Evolutionary conservation across 2,329 filamentous ascomycete genomes (phyloP), one percentile per base, ranked within the genome.

Genomic region (Ascomycota sp.): DNA sequence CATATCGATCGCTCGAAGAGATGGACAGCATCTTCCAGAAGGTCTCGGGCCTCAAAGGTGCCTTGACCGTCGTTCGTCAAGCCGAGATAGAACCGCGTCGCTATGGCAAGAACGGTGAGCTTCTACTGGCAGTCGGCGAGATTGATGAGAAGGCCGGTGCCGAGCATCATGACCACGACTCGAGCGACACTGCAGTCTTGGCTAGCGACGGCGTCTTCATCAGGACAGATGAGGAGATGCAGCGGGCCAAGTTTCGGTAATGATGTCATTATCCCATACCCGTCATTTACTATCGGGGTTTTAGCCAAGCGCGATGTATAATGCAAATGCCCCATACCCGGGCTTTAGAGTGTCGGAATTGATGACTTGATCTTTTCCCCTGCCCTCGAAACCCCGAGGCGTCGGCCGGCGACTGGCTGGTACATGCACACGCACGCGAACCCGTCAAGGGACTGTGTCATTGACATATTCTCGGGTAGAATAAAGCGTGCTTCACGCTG

Each of bases 11-110:
- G 2, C 61, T 76, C 13, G 71, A 76, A 48, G 71, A 76, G 46
- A 75, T 76, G 64, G 71, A 76, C 43, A 54, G 51, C 41, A 72
- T 75, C 44, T 74, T 73, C 52, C 60, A 64, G 40, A 68, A 70
- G 44, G 62, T 64, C 1, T 52, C 54, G 16, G 64, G 65, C 3
- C 44, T 48, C 35, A 39, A 39, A 16, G 55, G 48, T 24, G 51
- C 48, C 12, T 47, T 58, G 9, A 40, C 43, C 11, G 49, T 59
- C 6, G 50, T 59, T 25, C 44, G 52, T 12, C 47, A 53, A 29
- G 56, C 56, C 29, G 40, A 43, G 31, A 46, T 62, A 6, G 65
- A 69, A 49, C 68, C 68, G 1, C 55, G 54, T 6, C 58, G 64
- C 28, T 72, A 71, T 42, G 67, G 65, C 38, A 68, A 66, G 55